Evolutionary conservation across 495 filamentous ascomycete species (phyloP), one percentile per base, ranked within the genome.

Genomic region (Aspergillus carlsbadensis): DNA sequence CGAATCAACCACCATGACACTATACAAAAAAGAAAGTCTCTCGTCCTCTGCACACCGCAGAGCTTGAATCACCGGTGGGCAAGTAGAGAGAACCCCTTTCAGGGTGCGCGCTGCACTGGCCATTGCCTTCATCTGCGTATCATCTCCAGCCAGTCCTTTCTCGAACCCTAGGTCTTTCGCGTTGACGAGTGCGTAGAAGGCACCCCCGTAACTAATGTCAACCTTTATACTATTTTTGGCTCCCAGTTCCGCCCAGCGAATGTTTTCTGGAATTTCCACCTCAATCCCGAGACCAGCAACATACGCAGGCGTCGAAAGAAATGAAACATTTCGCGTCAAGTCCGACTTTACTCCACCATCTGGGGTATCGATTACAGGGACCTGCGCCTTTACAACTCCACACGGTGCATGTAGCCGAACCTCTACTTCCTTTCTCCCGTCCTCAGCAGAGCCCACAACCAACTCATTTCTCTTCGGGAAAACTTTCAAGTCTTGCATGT

Each of bases 241-340:
- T 2, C 51, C 51, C 7, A 69, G 55, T 42, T 65, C 64, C 5
- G 62, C 57, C 65, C 65, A 70, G 11, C 56, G 46, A 3, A 62
- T 21, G 2, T 65, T 58, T 2, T 39, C 15, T 2, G 67, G 67
- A 29, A 72, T 57, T 10, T 31, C 47, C 1, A 70, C 36, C 34
- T 34, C 18, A 10, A 67, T 21, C 5, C 55, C 26, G 0, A 59
- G 33, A 5, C 57, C 66, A 4, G 58, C 48, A 10, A 54, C 58
- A 40, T 63, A 71, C 3, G 66, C 59, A 2, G 69, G 69, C 6
- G 61, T 59, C 6, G 65, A 66, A 1, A 68, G 26, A 20, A 69
- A 71, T 6, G 42, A 41, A 1, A 71, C 66, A 7, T 50, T 37
- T 8, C 54, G 40, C 34, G 37, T 37, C 0, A 34, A 34, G 45